Conservation (phyloP, 176 grass and related monocot genomes). For the Coix lacrymajobi region DNA sequence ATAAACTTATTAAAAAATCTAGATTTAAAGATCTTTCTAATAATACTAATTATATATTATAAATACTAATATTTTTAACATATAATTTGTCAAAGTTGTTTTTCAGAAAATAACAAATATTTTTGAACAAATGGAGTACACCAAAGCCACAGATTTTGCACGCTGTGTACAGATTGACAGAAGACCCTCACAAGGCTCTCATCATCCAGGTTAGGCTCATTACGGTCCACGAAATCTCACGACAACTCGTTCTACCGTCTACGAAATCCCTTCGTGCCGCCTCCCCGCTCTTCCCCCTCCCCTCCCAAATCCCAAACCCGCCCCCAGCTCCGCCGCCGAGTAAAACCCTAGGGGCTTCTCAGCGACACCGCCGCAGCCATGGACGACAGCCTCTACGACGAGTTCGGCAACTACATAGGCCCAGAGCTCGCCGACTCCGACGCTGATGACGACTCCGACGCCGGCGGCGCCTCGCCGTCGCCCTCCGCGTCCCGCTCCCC, state of each 20-base stretch:
- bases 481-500: slow-evolving; percentile 46
- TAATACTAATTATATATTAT: too few species aligned
- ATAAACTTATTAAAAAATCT: too few species aligned
- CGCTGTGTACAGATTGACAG: too few species aligned
- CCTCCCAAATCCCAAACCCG: slow-evolving; percentile 17
- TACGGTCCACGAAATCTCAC: background rate
- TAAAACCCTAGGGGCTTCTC: slow-evolving; percentile 38
- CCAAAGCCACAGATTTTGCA: too few species aligned
- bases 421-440: slow-evolving; percentile 86
- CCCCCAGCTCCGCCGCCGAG: background rate
- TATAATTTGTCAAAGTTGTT: too few species aligned
- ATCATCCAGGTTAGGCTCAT: too few species aligned
- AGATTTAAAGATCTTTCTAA: too few species aligned
- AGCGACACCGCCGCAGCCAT: slow-evolving; percentile 29
- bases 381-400: slow-evolving; percentile 99
- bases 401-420: slow-evolving; percentile 99
- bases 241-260: background rate
- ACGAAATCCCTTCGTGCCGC: background rate
- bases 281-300: background rate
- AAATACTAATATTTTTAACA: too few species aligned
- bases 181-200: too few species aligned
- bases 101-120: too few species aligned
- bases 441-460: slow-evolving; percentile 46
- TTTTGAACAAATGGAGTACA: too few species aligned
- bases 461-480: slow-evolving; percentile 38